Conservation (phyloP, 257 asterid species). For the Craterostigma plantagineum region DNA sequence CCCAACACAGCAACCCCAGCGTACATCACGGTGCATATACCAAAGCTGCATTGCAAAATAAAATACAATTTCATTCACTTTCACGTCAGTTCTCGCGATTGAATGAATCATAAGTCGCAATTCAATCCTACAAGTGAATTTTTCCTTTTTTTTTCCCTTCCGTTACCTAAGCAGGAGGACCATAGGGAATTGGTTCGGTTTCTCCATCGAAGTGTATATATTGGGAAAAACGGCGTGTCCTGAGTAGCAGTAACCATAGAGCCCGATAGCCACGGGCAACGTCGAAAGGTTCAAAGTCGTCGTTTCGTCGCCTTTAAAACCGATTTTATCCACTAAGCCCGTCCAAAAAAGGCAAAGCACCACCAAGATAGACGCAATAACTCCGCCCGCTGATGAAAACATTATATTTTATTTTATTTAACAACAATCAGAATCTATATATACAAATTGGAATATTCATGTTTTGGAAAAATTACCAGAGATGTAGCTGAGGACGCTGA, state of each 20-base stretch:
- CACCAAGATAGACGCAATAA: conserved; percentile 75
- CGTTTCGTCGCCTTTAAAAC: conserved; percentile 28
- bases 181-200: conserved; percentile 55
- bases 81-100: too few species aligned
- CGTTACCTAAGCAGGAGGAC: conserved; percentile 62
- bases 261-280: conserved; percentile 91
- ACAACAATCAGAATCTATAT: background rate
- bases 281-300: conserved; percentile 46
- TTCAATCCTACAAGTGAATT: background rate
- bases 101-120: too few species aligned
- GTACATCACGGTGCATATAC: conserved; percentile 55
- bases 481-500: conserved; percentile 76
- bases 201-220: conserved; percentile 75
- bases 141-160: background rate
- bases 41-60: conserved; percentile 38
- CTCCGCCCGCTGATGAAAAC: conserved; percentile 73
- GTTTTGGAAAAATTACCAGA: conserved; percentile 42
- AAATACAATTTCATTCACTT: background rate
- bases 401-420: background rate
- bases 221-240: conserved; percentile 96
- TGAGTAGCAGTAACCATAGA: conserved; percentile 85
- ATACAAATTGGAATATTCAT: background rate
- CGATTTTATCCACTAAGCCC: conserved; percentile 67
- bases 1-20: conserved; percentile 72
- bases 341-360: conserved; percentile 71